These are phyloP conservation scores for Neurospora discreta DNA, from an alignment of 495 filamentous ascomycete species.

Conservation along the genomic window DNA sequence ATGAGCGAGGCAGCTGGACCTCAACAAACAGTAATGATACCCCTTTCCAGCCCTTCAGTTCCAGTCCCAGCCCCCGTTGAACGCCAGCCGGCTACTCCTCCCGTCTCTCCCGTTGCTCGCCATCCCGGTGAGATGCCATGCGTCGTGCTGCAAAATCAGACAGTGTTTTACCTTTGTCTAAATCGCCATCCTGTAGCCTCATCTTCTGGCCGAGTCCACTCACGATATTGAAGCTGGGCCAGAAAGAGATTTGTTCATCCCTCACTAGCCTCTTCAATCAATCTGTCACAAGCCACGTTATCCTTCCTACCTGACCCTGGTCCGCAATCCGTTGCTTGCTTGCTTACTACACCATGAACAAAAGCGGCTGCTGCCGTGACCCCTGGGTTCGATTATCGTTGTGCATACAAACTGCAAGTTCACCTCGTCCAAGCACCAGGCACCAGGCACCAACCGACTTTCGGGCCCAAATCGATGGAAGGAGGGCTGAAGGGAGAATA, in stretches of 20 bases:
- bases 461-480: background rate
- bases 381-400: background rate
- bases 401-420: background rate
- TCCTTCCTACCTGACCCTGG: background rate
- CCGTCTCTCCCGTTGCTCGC: background rate
- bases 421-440: background rate
- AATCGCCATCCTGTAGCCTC: background rate
- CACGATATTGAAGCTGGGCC: background rate
- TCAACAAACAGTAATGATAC: conserved; percentile 5
- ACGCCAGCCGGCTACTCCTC: background rate
- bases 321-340: background rate
- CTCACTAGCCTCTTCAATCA: background rate
- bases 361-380: background rate
- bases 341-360: background rate
- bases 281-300: background rate
- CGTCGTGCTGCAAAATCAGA: background rate
- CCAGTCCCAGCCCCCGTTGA: background rate
- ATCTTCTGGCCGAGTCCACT: background rate
- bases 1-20: background rate
- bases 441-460: background rate
- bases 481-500: background rate
- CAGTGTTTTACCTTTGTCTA: background rate
- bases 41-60: background rate
- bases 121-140: background rate
- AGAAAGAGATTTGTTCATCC: background rate